Percentiles rank a stretch among this genome's conserved stretches.
These are phyloP conservation scores for Hypomontagnella monticulosa DNA, from an alignment of 495 filamentous ascomycete species.

Conservation along the genomic window DNA sequence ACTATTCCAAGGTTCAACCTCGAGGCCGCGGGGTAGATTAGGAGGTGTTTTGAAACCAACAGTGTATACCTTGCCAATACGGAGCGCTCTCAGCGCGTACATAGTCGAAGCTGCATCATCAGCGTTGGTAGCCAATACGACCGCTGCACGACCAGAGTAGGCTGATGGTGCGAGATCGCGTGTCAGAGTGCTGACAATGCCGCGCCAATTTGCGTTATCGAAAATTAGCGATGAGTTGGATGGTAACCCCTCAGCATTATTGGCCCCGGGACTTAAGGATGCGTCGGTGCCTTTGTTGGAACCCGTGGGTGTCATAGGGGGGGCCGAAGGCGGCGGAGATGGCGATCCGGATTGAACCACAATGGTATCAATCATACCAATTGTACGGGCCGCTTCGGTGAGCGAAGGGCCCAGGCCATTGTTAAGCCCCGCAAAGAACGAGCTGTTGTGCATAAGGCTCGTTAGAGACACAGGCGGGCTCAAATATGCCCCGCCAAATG, in stretches of 20 bases:
- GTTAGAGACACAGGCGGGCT: conserved; percentile 70
- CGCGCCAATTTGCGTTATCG: conserved; percentile 85
- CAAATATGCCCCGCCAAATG: conserved; percentile 82
- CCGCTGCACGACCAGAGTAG: conserved; percentile 76
- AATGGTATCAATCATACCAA: conserved; percentile 83
- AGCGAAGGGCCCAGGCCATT: conserved; percentile 68
- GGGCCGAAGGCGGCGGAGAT: conserved; percentile 47
- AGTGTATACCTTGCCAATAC: conserved; percentile 80
- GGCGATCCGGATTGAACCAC: conserved; percentile 62
- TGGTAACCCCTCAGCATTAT: conserved; percentile 43
- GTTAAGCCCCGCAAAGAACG: conserved; percentile 55
- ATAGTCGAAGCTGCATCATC: conserved; percentile 78
- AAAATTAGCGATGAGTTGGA: conserved; percentile 66
- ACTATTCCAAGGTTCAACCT: conserved; percentile 77
- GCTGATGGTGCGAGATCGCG: conserved; percentile 84
- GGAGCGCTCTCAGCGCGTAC: conserved; percentile 78
- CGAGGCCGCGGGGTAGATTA: conserved; percentile 67
- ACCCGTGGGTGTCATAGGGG: conserved; percentile 52
- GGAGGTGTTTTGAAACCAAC: conserved; percentile 80
- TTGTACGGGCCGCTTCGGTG: conserved; percentile 76
- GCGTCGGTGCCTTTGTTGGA: conserved; percentile 41
- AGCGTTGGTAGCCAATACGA: conserved; percentile 72
- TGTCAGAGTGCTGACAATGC: conserved; percentile 80
- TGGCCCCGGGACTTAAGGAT: conserved; percentile 6
- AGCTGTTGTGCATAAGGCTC: conserved; percentile 49